These are phyloP conservation scores for Salvia hispanica DNA, from an alignment of 257 asterid species.

Conservation along the genomic window DNA sequence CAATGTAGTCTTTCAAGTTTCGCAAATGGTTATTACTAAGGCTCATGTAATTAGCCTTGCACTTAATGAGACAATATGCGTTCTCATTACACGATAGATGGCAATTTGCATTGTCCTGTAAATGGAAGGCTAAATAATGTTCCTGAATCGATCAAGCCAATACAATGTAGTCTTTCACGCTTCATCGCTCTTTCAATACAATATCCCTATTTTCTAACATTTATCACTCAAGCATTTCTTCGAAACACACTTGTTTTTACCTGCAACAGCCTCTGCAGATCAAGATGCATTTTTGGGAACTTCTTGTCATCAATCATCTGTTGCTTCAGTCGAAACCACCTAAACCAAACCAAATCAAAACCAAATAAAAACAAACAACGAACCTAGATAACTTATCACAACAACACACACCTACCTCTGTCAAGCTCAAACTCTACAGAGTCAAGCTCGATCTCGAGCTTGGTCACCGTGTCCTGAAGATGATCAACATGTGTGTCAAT, in stretches of 20 bases:
- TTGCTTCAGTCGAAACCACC: conserved; percentile 85
- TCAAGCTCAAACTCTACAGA: conserved; percentile 81
- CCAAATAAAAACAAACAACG: not conserved
- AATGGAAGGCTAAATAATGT: too few species aligned
- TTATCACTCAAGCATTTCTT: not conserved
- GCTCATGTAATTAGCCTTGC: too few species aligned
- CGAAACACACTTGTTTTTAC: conserved; percentile 36
- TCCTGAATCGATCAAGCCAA: too few species aligned
- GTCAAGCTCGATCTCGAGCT: conserved; percentile 91
- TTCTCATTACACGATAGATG: too few species aligned
- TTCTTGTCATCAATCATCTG: conserved; percentile 83
- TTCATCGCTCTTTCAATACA: too few species aligned
- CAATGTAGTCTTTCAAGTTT: too few species aligned
- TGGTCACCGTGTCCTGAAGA: conserved; percentile 85
- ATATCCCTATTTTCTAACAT: too few species aligned
- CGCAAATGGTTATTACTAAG: too few species aligned
- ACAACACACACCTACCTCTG: conserved; percentile 53
- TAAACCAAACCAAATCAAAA: conserved; percentile 33
- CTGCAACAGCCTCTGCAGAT: conserved; percentile 92
- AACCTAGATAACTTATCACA: not conserved
- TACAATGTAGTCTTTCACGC: too few species aligned
- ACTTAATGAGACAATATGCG: too few species aligned
- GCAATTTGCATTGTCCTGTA: too few species aligned
- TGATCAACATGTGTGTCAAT: conserved; percentile 95
- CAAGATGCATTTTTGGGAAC: conserved; percentile 89